Evolutionary conservation across 1,284 basidiomycete species (phyloP), one percentile per base, ranked within the genome.

Genomic region (Apiotrichum akiyoshidainum): DNA sequence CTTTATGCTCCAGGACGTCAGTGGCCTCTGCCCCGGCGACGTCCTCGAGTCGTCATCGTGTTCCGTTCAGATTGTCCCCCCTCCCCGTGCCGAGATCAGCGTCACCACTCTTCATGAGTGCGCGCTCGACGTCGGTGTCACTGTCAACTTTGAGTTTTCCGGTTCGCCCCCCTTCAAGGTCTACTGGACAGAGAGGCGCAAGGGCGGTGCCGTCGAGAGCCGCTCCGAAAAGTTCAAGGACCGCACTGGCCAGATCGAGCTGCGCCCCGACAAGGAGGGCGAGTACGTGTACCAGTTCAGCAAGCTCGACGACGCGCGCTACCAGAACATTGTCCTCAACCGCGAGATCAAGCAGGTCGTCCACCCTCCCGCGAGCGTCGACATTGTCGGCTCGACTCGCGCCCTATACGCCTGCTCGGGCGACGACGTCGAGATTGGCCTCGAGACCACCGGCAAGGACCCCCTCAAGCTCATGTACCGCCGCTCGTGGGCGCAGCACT

Each of bases 51-150:
- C 92, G 0, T 88, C 90, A 56, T 83, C 80, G 3, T 92, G 89
- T 68, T 82, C 80, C 50, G 88, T 92, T 1, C 78, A 88, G 40
- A 84, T 91, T 69, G 83, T 87, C 60, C 89, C 89, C 1, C 75
- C 82, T 42, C 91, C 92, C 1, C 85, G 83, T 2, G 87, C 89
- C 14, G 86, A 92, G 69, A 90, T 96, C 64, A 85, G 88, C 72
- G 92, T 93, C 83, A 88, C 87, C 69, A 87, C 88, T 54, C 89
- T 98, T 65, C 89, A 94, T 67, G 95, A 93, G 80, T 92, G 91
- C 73, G 92, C 92, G 39, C 92, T 93, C 14, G 92, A 97, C 65
- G 93, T 90, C 31, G 95, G 95, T 11, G 88, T 95, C 52, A 88
- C 88, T 31, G 91, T 90, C 7, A 85, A 87, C 14, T 85, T 97